Percentiles rank a stretch among this genome's conserved stretches.
Evolutionary conservation across 257 asterid genomes (phyloP).

Genomic region (Paulownia fortunei): DNA sequence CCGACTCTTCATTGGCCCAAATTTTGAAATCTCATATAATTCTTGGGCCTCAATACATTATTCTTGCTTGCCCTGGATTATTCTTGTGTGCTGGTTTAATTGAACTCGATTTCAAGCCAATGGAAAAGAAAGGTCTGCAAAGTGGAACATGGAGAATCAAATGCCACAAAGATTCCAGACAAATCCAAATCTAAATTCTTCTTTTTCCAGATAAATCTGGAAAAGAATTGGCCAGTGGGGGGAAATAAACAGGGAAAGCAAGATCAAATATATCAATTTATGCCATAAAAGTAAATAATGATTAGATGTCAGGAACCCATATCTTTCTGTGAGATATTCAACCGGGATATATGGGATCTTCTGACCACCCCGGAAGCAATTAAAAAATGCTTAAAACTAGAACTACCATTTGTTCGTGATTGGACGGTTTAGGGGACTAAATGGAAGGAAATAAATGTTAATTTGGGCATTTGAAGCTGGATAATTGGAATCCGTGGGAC

Average conservation of each 20-base stretch:
- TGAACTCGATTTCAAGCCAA: neutral
- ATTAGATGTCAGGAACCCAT: conserved; percentile 26
- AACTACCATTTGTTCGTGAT: neutral
- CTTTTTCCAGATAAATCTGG: neutral
- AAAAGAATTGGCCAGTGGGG: neutral
- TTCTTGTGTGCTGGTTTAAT: neutral
- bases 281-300: neutral
- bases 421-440: neutral
- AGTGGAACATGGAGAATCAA: conserved; percentile 25
- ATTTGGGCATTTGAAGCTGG: no score
- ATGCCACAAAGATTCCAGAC: conserved; percentile 31
- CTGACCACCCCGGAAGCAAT: neutral
- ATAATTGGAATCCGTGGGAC: no score
- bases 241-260: neutral
- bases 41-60: neutral
- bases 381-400: neutral
- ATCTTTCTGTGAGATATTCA: conserved; percentile 18
- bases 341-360: conserved; percentile 32
- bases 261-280: neutral
- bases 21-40: neutral
- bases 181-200: conserved; percentile 12
- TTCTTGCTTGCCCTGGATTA: neutral
- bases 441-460: neutral
- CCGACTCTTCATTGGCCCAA: neutral
- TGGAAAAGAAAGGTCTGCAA: neutral